Evolutionary conservation across 768 basidiomycete genomes (phyloP).

Genomic region (Naematelia aurantialba): DNA sequence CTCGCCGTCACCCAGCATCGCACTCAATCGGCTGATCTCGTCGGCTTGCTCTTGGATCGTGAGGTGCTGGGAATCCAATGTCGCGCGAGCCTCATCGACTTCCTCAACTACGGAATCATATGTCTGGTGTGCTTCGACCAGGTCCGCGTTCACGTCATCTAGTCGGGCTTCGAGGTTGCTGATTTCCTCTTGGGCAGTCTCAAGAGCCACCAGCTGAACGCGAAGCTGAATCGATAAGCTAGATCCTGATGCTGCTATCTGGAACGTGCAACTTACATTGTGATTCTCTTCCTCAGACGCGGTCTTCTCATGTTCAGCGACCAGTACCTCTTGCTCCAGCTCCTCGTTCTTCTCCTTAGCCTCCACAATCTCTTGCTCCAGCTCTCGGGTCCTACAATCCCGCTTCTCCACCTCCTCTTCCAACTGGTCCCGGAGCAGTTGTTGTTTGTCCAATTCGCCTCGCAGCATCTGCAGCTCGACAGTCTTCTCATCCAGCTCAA

Average conservation of each 20-base stretch:
- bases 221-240: constrained; percentile 5
- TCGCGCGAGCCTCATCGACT: too few species aligned
- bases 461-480: constrained; percentile 1
- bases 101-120: too few species aligned
- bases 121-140: too few species aligned
- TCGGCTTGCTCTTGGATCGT: constrained; percentile 18
- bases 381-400: constrained; percentile 19
- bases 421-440: constrained; percentile 11
- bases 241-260: too few species aligned
- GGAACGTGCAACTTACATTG: too few species aligned
- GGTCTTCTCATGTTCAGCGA: too few species aligned
- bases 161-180: constrained; percentile 9
- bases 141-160: constrained; percentile 3
- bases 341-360: constrained; percentile 16
- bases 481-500: neutral
- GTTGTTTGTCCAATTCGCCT: neutral
- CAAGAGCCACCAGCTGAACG: constrained; percentile 3
- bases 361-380: constrained; percentile 13
- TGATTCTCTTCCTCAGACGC: neutral
- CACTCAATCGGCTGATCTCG: constrained; percentile 20
- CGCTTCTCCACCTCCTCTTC: constrained; percentile 16
- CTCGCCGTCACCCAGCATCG: constrained; percentile 12
- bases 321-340: constrained; percentile 5
- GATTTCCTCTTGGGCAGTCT: neutral
- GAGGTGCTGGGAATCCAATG: constrained; percentile 8